Percentiles rank a stretch among this genome's conserved stretches.
Conservation (phyloP, 192 early-diverging fungal genomes). For the Kappamyces sp. region DNA sequence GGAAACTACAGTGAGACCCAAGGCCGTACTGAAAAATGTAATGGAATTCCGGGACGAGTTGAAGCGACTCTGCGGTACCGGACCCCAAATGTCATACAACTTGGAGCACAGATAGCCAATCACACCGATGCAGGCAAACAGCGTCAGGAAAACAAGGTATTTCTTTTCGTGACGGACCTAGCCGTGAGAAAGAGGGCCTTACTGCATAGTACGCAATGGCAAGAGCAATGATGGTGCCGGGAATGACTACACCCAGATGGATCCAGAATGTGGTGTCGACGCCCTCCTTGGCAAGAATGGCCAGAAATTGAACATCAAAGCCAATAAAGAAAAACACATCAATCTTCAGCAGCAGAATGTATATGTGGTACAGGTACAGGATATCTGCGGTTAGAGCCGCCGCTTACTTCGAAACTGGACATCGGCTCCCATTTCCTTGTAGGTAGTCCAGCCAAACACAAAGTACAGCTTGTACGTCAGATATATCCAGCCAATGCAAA, state of each 20-base stretch:
- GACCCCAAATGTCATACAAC: conserved; percentile 53
- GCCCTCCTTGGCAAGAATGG: conserved; percentile 41
- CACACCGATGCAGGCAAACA: conserved; percentile 52
- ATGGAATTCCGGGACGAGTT: conserved; percentile 49
- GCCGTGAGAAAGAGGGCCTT: not conserved
- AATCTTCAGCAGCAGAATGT: conserved; percentile 71
- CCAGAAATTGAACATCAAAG: conserved; percentile 63
- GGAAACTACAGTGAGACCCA: conserved; percentile 4
- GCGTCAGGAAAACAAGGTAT: conserved; percentile 50
- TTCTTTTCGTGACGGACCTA: conserved; percentile 58
- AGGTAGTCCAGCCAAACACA: conserved; percentile 53
- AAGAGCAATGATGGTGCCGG: conserved; percentile 53
- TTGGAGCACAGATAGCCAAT: conserved; percentile 68
- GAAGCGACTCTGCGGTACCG: conserved; percentile 36
- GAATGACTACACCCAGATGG: conserved; percentile 48
- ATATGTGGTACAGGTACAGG: conserved; percentile 65
- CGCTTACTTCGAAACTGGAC: conserved; percentile 41
- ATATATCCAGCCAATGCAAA: conserved; percentile 36
- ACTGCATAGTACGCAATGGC: conserved; percentile 61
- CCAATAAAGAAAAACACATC: conserved; percentile 78
- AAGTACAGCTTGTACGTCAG: conserved; percentile 38
- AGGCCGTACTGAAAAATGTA: conserved; percentile 62
- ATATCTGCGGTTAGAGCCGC: conserved; percentile 28
- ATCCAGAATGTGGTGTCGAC: conserved; percentile 44
- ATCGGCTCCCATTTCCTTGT: conserved; percentile 54